These are phyloP conservation scores for Blumeriella jaapii DNA, from an alignment of 2,329 filamentous ascomycete genomes.

Conservation along the genomic window DNA sequence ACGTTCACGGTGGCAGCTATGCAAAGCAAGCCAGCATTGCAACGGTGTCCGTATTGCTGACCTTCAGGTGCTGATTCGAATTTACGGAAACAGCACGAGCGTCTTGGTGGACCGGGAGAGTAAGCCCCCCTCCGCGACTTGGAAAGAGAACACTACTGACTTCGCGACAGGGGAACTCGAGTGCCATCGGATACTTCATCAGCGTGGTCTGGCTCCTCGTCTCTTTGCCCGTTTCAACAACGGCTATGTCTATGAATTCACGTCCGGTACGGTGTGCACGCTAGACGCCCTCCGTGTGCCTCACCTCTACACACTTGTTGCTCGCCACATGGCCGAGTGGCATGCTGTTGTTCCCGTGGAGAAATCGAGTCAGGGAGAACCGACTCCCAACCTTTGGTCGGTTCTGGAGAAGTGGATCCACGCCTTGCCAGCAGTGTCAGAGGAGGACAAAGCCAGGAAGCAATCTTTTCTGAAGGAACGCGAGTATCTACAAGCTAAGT, in stretches of 20 bases:
- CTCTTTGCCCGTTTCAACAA: constrained; percentile 1
- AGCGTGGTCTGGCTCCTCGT: neutral
- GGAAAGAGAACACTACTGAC: neutral
- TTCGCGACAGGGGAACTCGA: neutral
- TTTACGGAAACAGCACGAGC: neutral
- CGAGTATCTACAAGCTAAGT: too few species aligned
- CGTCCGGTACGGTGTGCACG: constrained; percentile 1
- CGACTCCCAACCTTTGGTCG: neutral
- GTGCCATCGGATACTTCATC: neutral
- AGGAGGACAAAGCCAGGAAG: too few species aligned
- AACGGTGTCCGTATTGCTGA: neutral
- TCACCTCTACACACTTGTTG: neutral
- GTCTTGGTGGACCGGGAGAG: constrained; percentile 1
- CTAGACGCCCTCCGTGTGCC: neutral
- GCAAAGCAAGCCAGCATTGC: neutral
- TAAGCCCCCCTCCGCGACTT: too few species aligned
- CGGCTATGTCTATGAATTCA: constrained; percentile 1
- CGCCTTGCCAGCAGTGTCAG: neutral
- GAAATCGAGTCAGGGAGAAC: neutral
- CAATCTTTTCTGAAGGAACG: too few species aligned
- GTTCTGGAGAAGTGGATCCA: neutral
- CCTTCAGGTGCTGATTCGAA: neutral
- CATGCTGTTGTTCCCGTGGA: neutral
- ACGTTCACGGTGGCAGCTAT: neutral
- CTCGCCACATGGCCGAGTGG: neutral